Conservation (phyloP, 805 yeast species). For the Blastobotrys mokoenaii region DNA sequence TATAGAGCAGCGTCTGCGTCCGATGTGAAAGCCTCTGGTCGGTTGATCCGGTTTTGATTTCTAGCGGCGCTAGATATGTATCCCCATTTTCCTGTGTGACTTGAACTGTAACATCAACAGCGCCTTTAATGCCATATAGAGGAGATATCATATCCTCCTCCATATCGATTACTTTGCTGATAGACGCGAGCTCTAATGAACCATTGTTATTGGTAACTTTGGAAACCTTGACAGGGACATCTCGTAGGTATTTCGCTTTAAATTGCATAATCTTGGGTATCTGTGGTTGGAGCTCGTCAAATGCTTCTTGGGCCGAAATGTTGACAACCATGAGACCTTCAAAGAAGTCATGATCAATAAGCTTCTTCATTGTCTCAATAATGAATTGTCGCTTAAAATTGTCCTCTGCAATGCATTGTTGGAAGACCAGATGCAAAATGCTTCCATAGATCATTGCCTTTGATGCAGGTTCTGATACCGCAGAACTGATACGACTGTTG, state of each 20-base stretch:
- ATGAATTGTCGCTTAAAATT: constrained; percentile 35
- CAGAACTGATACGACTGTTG: constrained; percentile 48
- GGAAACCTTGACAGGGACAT: constrained; percentile 4
- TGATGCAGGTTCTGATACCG: constrained; percentile 28
- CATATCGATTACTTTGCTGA: constrained; percentile 62
- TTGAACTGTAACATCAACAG: constrained; percentile 79
- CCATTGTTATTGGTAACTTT: constrained; percentile 22
- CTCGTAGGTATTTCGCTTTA: constrained; percentile 21
- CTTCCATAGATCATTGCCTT: constrained; percentile 72
- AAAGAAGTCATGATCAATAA: constrained; percentile 12
- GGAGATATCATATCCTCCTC: constrained; percentile 95
- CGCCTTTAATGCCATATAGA: constrained; percentile 78
- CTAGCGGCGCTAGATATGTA: constrained; percentile 67
- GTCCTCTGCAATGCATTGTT: constrained; percentile 39
- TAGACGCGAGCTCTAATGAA: constrained; percentile 35
- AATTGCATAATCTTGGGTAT: constrained; percentile 27
- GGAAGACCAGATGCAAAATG: constrained; percentile 72
- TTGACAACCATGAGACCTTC: constrained; percentile 46
- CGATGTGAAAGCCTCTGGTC: constrained; percentile 57
- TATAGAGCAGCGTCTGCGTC: constrained; percentile 80
- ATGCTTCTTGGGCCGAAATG: constrained; percentile 41
- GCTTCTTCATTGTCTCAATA: constrained; percentile 26
- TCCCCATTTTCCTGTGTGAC: constrained; percentile 29
- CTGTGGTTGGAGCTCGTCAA: constrained; percentile 47
- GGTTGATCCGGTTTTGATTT: constrained; percentile 72